Percentiles rank a stretch among this genome's conserved stretches.
Evolutionary conservation across 2,329 filamentous ascomycete genomes (phyloP).

Genomic region (Calonectria montana): DNA sequence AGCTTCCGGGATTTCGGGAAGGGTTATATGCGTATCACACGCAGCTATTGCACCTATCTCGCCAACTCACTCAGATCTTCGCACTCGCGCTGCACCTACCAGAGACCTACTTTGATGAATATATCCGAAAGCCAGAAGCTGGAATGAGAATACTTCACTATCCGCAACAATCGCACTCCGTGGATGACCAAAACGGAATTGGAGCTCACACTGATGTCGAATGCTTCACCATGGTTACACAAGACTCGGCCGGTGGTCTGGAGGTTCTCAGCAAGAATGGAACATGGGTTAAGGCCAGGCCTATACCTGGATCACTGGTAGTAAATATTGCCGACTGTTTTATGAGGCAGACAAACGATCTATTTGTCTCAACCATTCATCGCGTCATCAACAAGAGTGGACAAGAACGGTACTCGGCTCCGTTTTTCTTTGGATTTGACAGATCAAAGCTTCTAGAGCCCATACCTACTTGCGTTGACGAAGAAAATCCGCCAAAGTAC

Average conservation of each 20-base stretch:
- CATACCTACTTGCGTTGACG: conserved; percentile 46
- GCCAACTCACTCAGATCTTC: conserved; percentile 52
- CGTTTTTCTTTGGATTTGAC: conserved; percentile 59
- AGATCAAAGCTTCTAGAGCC: conserved; percentile 42
- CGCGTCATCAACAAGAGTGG: conserved; percentile 55
- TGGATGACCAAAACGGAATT: conserved; percentile 45
- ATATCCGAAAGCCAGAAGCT: conserved; percentile 38
- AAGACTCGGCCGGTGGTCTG: conserved; percentile 56
- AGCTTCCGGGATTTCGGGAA: conserved; percentile 50
- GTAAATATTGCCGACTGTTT: conserved; percentile 65
- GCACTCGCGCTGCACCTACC: conserved; percentile 54
- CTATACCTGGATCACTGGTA: conserved; percentile 57
- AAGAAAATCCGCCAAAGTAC: conserved; percentile 48
- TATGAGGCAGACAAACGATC: conserved; percentile 62
- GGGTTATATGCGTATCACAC: conserved; percentile 43
- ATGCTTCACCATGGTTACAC: conserved; percentile 60
- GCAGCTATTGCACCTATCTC: conserved; percentile 49
- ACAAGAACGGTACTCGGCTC: conserved; percentile 55
- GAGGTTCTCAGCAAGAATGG: conserved; percentile 57
- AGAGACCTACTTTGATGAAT: conserved; percentile 54
- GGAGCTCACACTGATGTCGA: conserved; percentile 62
- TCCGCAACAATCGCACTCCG: conserved; percentile 44
- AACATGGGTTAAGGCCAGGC: conserved; percentile 55
- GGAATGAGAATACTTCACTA: conserved; percentile 55
- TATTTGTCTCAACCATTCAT: conserved; percentile 62